phyloP scores from a whole-genome alignment of 768 basidiomycete species.

The Collybia nuda region DNA sequence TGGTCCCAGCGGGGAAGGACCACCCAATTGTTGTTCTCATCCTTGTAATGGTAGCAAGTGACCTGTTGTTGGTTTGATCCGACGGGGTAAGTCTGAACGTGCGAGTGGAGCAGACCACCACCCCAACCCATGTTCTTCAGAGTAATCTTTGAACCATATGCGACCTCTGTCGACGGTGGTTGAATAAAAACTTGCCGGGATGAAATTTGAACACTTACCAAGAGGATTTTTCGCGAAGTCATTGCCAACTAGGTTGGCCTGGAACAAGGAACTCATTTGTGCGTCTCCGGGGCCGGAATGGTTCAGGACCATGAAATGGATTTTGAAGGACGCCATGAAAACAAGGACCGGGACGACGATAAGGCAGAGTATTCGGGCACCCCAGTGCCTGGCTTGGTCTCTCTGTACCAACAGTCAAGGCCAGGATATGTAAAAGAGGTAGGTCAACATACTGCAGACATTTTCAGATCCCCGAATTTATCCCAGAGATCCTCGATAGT shows the following conservation, averaged over 20 bases:
- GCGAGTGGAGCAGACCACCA: constrained; percentile 94
- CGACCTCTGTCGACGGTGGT: constrained; percentile 58
- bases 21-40: constrained; percentile 92
- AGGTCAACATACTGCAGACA: constrained; percentile 70
- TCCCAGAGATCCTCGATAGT: constrained; percentile 99
- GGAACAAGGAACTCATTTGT: constrained; percentile 98
- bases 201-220: constrained; percentile 40
- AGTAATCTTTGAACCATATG: constrained; percentile 86
- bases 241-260: constrained; percentile 93
- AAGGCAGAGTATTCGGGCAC: constrained; percentile 78
- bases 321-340: constrained; percentile 93
- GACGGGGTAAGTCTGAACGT: constrained; percentile 91
- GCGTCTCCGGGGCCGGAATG: constrained; percentile 96
- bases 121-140: constrained; percentile 98
- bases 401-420: constrained; percentile 42
- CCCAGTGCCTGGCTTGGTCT: constrained; percentile 90
- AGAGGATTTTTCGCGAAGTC: constrained; percentile 91
- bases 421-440: background rate
- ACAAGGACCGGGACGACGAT: constrained; percentile 90
- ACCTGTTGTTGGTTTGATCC: constrained; percentile 96
- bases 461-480: constrained; percentile 93
- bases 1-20: constrained; percentile 84
- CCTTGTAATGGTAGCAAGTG: constrained; percentile 99
- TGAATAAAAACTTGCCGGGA: constrained; percentile 1
- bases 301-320: constrained; percentile 93